phyloP scores from a whole-genome alignment of 2,329 filamentous ascomycete genomes.

The Lachnellula cervina region DNA sequence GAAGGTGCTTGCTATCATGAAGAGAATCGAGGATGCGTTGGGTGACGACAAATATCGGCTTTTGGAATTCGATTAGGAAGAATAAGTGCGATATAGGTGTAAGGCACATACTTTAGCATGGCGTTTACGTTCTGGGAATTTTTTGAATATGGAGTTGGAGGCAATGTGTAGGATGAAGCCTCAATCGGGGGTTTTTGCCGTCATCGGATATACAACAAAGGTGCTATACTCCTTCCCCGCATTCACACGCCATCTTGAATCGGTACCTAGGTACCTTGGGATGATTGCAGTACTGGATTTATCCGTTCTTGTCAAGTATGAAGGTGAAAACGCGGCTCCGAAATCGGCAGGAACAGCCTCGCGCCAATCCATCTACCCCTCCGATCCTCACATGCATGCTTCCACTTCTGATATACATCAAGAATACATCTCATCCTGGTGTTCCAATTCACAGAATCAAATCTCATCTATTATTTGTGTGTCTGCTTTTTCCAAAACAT shows the following conservation, averaged over 20 bases:
- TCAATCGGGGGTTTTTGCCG: not conserved
- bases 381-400: not conserved
- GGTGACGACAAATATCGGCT: constrained; percentile 50
- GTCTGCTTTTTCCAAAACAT: not conserved
- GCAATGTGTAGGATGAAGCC: not conserved
- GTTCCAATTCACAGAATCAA: not conserved
- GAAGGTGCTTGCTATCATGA: constrained; percentile 34
- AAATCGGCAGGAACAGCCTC: constrained; percentile 11
- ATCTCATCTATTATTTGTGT: not conserved
- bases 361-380: not conserved
- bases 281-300: not conserved
- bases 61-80: constrained; percentile 36
- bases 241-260: not conserved
- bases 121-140: not conserved
- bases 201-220: not conserved
- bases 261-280: no score
- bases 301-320: not conserved
- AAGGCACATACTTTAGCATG: not conserved
- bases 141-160: not conserved
- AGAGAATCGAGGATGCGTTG: constrained; percentile 65
- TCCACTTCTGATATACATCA: not conserved
- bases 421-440: not conserved
- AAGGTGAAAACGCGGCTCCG: constrained; percentile 3
- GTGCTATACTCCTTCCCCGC: not conserved
- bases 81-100: not conserved